Base-by-base conservation (phyloP, 352 stramenopile species). In the Hyaloperonospora brassicae region DNA sequence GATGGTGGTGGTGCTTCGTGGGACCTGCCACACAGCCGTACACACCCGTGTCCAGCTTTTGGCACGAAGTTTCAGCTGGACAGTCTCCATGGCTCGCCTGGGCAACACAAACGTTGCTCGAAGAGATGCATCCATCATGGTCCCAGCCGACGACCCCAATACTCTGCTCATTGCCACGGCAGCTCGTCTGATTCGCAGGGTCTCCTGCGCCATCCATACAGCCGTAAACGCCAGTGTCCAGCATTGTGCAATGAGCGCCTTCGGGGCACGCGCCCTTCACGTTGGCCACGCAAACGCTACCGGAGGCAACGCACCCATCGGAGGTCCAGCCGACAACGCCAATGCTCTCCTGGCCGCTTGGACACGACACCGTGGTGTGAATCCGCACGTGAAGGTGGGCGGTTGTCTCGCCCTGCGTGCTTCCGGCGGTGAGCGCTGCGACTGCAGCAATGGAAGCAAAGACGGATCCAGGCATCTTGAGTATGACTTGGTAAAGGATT, bases 381-480 rank as follows among this genome's bases (percentile, higher is more conserved):
- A 76, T 54, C 21, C 57, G 68, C 36, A 76, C 43, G 11, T 41
- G 61, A 30, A 76, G 52, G 47, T 67, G 55, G n/a, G 57, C 59
- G 38, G 67, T 61, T 11, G 14, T 61, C 14, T 55, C 49, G 24
- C 57, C 64, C n/a, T 57, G 49, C 14, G 64, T 55, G 42, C 63
- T 42, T 35, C 44, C 49, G 36, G 70, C 24, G 27, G 59, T 55
- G 38, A 77, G 45, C 47, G 50, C 43, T 9, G 57, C 59, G 35
- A 50, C 34, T 51, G 51, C 39, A 36, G 59, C 56, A 48, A 70
- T 59, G 30, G 62, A 30, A 39, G 61, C 30, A 47, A 49, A 68
- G 57, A 74, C 74, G 52, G 41, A 27, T 55, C 54, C 51, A 21
- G 72, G 51, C 64, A 77, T 77, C 44, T 59, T 69, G 50, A 30